A percentile compares a stretch with the other conserved stretches of the same genome.
phyloP scores from a whole-genome alignment of 1,284 basidiomycete genomes.

The Mycena sp. region DNA sequence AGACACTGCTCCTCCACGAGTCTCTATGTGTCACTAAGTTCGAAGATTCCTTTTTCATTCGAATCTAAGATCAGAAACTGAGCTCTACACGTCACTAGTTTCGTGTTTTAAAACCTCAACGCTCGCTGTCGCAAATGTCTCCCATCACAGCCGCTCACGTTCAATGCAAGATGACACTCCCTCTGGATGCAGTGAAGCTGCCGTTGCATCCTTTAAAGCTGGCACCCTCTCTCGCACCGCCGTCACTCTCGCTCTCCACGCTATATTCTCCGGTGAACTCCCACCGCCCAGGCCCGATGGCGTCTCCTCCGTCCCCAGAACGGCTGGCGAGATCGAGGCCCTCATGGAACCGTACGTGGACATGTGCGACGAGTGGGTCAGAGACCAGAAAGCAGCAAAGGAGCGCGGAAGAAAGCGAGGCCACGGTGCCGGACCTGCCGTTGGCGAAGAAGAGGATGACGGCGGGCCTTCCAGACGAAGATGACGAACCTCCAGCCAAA shows the following conservation, averaged over 20 bases:
- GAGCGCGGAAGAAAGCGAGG: not conserved
- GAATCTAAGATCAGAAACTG: not conserved
- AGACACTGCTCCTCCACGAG: not conserved
- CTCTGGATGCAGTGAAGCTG: not conserved
- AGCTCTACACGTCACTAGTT: conserved; percentile 26
- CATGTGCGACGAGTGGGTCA: conserved; percentile 11
- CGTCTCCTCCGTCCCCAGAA: not conserved
- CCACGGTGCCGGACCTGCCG: not conserved
- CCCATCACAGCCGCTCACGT: conserved; percentile 4
- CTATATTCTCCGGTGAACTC: not conserved
- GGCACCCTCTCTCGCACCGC: not conserved
- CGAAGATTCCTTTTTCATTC: not conserved
- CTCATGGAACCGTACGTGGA: conserved; percentile 12
- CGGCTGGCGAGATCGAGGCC: not conserved
- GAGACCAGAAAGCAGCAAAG: conserved; percentile 9
- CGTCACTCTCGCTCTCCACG: conserved; percentile 1
- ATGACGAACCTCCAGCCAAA: conserved; percentile 1
- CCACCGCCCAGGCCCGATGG: not conserved
- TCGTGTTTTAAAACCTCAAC: not conserved
- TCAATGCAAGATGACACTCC: not conserved
- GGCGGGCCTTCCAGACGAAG: not conserved
- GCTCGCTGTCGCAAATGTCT: not conserved
- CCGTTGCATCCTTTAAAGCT: not conserved
- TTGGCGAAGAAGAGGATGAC: not conserved
- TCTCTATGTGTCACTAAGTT: conserved; percentile 1